A percentile compares a stretch with the other conserved stretches of the same genome.
phyloP scores from a whole-genome alignment of 2,329 filamentous ascomycete genomes.

The Tolypocladium cylindrosporum region DNA sequence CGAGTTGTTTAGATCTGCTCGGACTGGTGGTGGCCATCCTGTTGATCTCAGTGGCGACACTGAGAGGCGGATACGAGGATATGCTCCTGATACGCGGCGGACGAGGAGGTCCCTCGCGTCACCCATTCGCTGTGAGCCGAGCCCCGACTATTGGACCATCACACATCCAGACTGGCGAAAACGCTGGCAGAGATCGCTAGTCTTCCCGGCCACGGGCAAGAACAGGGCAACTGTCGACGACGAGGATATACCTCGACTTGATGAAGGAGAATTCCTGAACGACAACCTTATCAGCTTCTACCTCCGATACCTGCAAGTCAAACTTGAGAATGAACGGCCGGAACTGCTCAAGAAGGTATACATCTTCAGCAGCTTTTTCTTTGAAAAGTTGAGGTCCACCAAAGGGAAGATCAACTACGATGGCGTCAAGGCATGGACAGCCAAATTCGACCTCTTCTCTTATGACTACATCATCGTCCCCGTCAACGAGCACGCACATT shows the following conservation, averaged over 20 bases:
- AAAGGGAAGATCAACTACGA: slow-evolving; percentile 67
- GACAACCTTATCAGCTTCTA: slow-evolving; percentile 91
- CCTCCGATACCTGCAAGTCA: slow-evolving; percentile 59
- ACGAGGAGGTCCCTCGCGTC: slow-evolving; percentile 12
- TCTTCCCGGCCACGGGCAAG: slow-evolving; percentile 48
- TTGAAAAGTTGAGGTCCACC: slow-evolving; percentile 58
- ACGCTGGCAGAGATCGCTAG: slow-evolving; percentile 47
- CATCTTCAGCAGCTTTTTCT: slow-evolving; percentile 93
- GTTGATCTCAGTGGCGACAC: background rate
- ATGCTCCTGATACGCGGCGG: slow-evolving; percentile 12
- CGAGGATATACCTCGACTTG: slow-evolving; percentile 65
- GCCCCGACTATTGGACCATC: slow-evolving; percentile 35
- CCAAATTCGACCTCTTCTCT: slow-evolving; percentile 70
- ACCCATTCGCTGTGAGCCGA: slow-evolving; percentile 4
- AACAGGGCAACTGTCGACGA: slow-evolving; percentile 57
- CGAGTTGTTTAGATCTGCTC: slow-evolving; percentile 1
- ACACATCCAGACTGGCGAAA: slow-evolving; percentile 40
- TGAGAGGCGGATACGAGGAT: background rate
- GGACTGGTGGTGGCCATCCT: background rate
- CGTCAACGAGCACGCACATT: slow-evolving; percentile 79
- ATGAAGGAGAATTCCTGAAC: slow-evolving; percentile 81
- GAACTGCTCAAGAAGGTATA: slow-evolving; percentile 58
- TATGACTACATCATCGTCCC: slow-evolving; percentile 89
- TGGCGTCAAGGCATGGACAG: slow-evolving; percentile 79
- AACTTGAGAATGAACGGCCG: slow-evolving; percentile 43